Percentiles rank a stretch among this genome's conserved stretches.
Evolutionary conservation across 1,139 yeast genomes (phyloP).

Genomic region (Groenewaldozyma sp.): DNA sequence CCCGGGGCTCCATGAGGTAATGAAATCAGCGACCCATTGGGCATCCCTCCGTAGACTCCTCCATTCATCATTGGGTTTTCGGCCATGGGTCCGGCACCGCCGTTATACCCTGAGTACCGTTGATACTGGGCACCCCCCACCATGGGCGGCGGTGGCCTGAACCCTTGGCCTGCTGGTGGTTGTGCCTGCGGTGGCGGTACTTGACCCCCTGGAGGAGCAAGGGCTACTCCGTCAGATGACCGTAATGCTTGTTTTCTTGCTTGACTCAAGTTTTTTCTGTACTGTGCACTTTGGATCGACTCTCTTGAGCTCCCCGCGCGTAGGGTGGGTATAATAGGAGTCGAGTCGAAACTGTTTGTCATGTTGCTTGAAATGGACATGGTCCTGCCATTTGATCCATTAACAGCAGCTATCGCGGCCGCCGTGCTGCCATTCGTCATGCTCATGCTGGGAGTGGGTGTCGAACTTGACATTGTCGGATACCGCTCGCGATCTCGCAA

Average conservation of each 20-base stretch:
- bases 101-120: conserved; percentile 4
- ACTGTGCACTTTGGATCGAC: conserved; percentile 16
- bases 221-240: conserved; percentile 17
- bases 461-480: conserved; percentile 22
- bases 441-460: background rate
- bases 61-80: conserved; percentile 3
- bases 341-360: conserved; percentile 26
- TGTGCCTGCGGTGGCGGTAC: conserved; percentile 3
- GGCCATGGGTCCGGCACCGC: conserved; percentile 6
- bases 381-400: conserved; percentile 18
- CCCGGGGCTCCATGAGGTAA: conserved; percentile 9
- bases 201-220: conserved; percentile 7
- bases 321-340: conserved; percentile 31
- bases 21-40: conserved; percentile 1
- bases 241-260: conserved; percentile 21
- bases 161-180: background rate
- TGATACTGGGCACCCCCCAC: conserved; percentile 10
- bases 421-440: conserved; percentile 2
- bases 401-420: conserved; percentile 6
- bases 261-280: conserved; percentile 28
- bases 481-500: conserved; percentile 29
- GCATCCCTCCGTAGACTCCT: background rate
- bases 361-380: conserved; percentile 26
- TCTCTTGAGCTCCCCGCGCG: conserved; percentile 12
- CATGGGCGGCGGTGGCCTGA: conserved; percentile 5